phyloP scores from a whole-genome alignment of 1,284 basidiomycete species.

The Austroboletus niveus region DNA sequence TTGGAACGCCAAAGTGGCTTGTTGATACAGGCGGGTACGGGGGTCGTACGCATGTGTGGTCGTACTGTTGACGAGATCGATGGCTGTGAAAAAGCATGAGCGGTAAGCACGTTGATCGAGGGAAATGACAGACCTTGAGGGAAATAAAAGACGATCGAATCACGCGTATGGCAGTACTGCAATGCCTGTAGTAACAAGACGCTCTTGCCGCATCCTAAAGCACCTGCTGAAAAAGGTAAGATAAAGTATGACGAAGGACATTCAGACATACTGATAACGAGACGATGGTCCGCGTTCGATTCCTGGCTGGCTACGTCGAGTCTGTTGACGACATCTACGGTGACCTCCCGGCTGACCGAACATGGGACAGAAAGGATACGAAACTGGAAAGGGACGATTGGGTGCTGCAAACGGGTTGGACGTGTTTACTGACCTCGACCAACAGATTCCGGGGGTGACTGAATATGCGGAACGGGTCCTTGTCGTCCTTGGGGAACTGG shows the following conservation, averaged over 20 bases:
- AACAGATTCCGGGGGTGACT: constrained; percentile 65
- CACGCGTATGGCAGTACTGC: too few relatives aligned
- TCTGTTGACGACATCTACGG: constrained; percentile 49
- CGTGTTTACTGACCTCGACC: constrained; percentile 54
- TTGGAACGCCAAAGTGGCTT: constrained; percentile 67
- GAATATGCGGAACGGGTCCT: constrained; percentile 55
- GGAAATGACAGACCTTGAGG: too few relatives aligned
- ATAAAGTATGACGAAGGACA: background rate
- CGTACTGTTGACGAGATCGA: constrained; percentile 77
- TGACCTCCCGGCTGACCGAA: constrained; percentile 65
- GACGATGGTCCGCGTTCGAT: constrained; percentile 40
- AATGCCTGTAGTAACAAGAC: too few relatives aligned
- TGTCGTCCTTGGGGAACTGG: constrained; percentile 37
- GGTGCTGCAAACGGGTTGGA: background rate
- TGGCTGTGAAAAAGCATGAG: constrained; percentile 39
- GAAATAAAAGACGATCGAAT: too few relatives aligned
- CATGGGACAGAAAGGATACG: too few relatives aligned
- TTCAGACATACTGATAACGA: constrained; percentile 57
- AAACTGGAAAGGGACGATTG: constrained; percentile 47
- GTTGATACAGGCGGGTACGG: constrained; percentile 65
- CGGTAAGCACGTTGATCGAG: background rate
- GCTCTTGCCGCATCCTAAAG: constrained; percentile 81
- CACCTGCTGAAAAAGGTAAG: constrained; percentile 73
- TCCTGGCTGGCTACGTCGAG: constrained; percentile 52
- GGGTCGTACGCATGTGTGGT: constrained; percentile 79